Base-by-base conservation (phyloP, 148 eudicot genomes). In the Amaranthus cruentus region DNA sequence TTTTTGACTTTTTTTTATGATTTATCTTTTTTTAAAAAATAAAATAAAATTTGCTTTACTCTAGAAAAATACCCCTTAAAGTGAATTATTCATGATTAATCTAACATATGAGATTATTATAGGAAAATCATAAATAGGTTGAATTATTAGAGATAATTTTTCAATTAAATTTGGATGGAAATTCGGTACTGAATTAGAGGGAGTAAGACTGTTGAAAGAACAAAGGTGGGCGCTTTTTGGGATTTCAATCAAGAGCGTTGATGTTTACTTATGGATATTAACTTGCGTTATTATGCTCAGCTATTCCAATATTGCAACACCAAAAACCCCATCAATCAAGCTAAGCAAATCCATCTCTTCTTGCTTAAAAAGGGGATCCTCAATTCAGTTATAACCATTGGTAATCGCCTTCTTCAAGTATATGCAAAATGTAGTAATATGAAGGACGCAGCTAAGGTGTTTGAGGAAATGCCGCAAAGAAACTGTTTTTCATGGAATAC, bases 361-460 rank as follows among this genome's bases (percentile, higher is more conserved):
- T 83, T 91, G 70, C 87, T 95, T 72, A 95, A 95, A 81, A 84
- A 80, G 80, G 99, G 99, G 61, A 67, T 91, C 58, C 63, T 88
- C 7, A 79, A 69, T 73, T 87, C 85, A 6, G 57, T 81, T 5
- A 28, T 90, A 21, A 81, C 85, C 6, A 38, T 90, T 5, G 87
- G 87, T 15, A 95, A 95, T 55, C 93, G 96, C 61, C 87, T 95
- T 9, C 71, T 91, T 0, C 99, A 85, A 38, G 79, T 83, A 87
- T 93, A 93, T 63, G n/a, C 44, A 0, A 86, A 84, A 50, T 86
- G 86, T 49, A 88, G 84, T 15, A 47, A 61, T 4, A 69, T 88
- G 73, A 21, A 18, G 7, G 89, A 88, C 73, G 96, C 93, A 64
- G 83, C 73, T 18, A 81, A 73, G 9, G 66, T 92, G 90, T 92